phyloP scores from a whole-genome alignment of 2,329 filamentous ascomycete genomes.

The Fusarium coffeatum region DNA sequence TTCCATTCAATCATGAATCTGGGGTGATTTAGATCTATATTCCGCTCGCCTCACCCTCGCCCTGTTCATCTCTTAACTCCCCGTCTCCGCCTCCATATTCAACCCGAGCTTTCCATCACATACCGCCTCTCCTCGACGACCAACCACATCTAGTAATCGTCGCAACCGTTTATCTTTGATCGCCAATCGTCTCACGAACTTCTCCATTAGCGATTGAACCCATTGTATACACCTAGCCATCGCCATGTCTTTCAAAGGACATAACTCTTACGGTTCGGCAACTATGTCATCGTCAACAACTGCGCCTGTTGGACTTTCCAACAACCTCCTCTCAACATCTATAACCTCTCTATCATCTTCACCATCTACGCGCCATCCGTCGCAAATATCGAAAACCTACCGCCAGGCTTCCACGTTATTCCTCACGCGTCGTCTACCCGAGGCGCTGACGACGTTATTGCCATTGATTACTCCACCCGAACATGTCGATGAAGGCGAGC shows the following conservation, averaged over 20 bases:
- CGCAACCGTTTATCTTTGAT: conserved; percentile 32
- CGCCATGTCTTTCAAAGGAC: conserved; percentile 59
- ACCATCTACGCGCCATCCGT: conserved; percentile 69
- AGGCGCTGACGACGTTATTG: conserved; percentile 86
- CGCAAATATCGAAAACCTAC: conserved; percentile 89
- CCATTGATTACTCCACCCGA: conserved; percentile 77
- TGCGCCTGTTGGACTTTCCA: conserved; percentile 58
- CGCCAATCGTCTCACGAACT: conserved; percentile 12
- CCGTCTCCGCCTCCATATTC: conserved; percentile 3
- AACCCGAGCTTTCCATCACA: conserved; percentile 8
- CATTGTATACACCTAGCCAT: conserved; percentile 9
- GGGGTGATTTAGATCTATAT: conserved; percentile 31
- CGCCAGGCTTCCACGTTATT: conserved; percentile 94
- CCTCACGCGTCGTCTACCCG: conserved; percentile 90
- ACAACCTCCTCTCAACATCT: conserved; percentile 70
- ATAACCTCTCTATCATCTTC: conserved; percentile 76
- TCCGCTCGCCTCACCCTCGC: conserved; percentile 25
- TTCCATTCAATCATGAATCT: conserved; percentile 40
- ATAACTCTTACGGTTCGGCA: conserved; percentile 60
- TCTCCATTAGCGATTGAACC: conserved; percentile 8
- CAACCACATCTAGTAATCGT: conserved; percentile 12
- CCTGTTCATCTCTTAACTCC: conserved; percentile 7
- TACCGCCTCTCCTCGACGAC: conserved; percentile 27
- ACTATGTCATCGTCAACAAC: conserved; percentile 48
- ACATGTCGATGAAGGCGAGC: conserved; percentile 62